Evolutionary conservation across 176 grass and related monocot species (phyloP), one percentile per base, ranked within the genome.

Genomic region (Calamus simplicifolius): DNA sequence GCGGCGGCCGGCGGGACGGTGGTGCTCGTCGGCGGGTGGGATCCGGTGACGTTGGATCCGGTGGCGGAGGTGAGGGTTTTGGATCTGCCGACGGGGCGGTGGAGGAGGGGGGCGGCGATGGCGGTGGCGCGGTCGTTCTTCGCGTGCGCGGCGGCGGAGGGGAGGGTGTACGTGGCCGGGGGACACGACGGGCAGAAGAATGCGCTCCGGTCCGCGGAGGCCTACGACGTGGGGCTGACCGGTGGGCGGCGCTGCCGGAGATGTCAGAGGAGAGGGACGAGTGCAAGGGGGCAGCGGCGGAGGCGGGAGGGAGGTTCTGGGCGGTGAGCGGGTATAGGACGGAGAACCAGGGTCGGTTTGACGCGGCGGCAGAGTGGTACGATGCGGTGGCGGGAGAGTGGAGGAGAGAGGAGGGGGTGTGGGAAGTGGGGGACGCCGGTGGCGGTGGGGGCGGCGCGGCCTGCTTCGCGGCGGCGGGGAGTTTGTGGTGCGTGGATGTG

Each of bases 251-350:
- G 50, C 54, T 83, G 59, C 76, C 76, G n/a, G 63, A 73, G 27
- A 89, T 89, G 85, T 21, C 38, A 18, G 76, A 89, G 64, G 85
- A 89, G 73, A 68, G 80, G 28, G 85, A 84, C 73, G 80, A 89
- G 72, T 82, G 76, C 28, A 72, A 69, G 51, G 68, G 77, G 50
- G 68, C 73, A 23, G 28, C 63, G 16, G 19, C 25, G 1, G 4
- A 29, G 4, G 28, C 4, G 28, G 38, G 13, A 6, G 63, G 73
- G 10, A 13, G 56, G 18, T 67, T 80, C 35, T 62, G 77, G 61
- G 80, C 61, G 5, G 73, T 82, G 8, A 74, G 85, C 76, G 85
- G 80, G 4, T 89, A 83, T 76, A 14, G 69, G n/a, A 89, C 80
- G 3, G 73, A 77, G 3, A 62, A 51, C 16, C 85, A 89, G 23